Conservation (phyloP, 495 filamentous ascomycete genomes). For the Hypoxylon fragiforme region DNA sequence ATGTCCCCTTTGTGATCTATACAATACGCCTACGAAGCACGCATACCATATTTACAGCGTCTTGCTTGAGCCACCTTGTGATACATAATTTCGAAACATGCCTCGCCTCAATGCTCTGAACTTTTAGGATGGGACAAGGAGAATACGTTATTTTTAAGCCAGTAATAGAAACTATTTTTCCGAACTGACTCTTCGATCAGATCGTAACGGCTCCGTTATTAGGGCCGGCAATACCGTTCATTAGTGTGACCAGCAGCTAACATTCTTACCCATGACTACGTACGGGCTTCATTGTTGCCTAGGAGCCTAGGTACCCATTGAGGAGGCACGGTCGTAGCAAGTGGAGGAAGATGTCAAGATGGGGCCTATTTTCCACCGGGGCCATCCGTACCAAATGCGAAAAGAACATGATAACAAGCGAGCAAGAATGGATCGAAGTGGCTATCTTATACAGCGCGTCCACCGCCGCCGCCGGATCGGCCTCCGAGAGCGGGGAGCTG, state of each 20-base stretch:
- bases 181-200: background rate
- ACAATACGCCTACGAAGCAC: background rate
- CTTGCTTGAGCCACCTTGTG: background rate
- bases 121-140: background rate
- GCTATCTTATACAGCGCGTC: slow-evolving; percentile 10
- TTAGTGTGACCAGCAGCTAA: too few relatives aligned
- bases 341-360: too few relatives aligned
- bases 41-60: background rate
- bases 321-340: too few relatives aligned
- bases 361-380: too few relatives aligned
- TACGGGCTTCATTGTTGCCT: too few relatives aligned
- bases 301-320: too few relatives aligned
- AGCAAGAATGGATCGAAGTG: slow-evolving; percentile 6
- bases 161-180: background rate
- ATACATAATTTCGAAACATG: slow-evolving; percentile 1
- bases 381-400: too few relatives aligned
- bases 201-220: too few relatives aligned
- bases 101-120: background rate
- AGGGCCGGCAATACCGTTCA: too few relatives aligned
- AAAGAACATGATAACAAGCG: background rate
- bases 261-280: too few relatives aligned
- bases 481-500: slow-evolving; percentile 22
- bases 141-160: background rate
- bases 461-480: slow-evolving; percentile 14
- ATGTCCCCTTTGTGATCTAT: background rate